Evolutionary conservation across 1,139 yeast genomes (phyloP), one percentile per base, ranked within the genome.

Genomic region (Ogataea hybrid): DNA sequence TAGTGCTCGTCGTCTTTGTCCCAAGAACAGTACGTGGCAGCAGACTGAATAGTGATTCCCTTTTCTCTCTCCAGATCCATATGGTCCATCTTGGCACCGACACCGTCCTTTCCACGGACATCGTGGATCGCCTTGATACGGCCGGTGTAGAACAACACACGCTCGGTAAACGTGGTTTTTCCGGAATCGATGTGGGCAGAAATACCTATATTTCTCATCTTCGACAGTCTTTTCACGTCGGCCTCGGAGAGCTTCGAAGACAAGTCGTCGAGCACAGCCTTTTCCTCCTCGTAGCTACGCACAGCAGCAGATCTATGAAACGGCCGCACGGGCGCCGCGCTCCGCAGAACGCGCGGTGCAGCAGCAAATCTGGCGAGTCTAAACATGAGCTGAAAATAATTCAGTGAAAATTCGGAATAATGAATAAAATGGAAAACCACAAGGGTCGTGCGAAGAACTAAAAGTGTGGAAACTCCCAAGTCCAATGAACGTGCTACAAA

Each of bases 1-100:
- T 83, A 90, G 50, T 76, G 75, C 47, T 72, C 65, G 39, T 70
- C 65, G 46, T 76, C 83, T 63, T 86, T 87, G 46, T 82, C 82
- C 98, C 98, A 92, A 43, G 95, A 84, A 72, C 97, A 92, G 70
- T 87, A 92, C 2, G 98, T 92, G 30, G 98, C 98, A 47, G 98
- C 98, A 46, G 97, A 88, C 69, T 92, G 98, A 63, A 92, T 92
- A 42, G 98, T 92, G 57, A 92, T 92, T 63, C 98, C 98, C 62
- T 94, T 87, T 68, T 90, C 97, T 64, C 98, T 79, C 68, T 92
- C 98, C 54, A 92, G 77, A 56, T 92, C 98, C 95, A 92, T 88
- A 51, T 90, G 89, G 62, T 92, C 99, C 95, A 92, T 92, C 68
- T 89, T 92, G 46, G 99, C 99, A 46, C 99, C 99, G 46, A 92